Evolutionary conservation across 192 early-diverging fungal genomes (phyloP).

Genomic region (Backusella macrospora): DNA sequence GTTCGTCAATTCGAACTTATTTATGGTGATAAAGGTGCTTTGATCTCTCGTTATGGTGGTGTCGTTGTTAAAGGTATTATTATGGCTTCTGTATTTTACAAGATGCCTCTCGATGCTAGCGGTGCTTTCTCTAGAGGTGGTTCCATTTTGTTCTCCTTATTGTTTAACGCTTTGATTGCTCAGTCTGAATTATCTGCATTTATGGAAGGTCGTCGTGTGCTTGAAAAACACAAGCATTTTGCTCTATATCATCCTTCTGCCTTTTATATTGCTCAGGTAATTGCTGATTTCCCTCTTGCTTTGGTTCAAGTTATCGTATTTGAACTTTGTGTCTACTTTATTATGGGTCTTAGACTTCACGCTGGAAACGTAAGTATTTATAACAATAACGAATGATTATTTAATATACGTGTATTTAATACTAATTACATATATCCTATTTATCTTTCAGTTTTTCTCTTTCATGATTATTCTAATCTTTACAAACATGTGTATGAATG

Average conservation of each 20-base stretch:
- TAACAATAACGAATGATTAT: no score
- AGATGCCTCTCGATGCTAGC: slow-evolving; percentile 52
- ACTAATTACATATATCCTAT: slow-evolving; percentile 41
- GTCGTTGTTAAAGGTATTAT: slow-evolving; percentile 64
- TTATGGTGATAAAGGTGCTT: slow-evolving; percentile 48
- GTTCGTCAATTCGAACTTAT: slow-evolving; percentile 67
- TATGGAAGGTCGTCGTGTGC: slow-evolving; percentile 69
- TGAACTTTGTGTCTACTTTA: slow-evolving; percentile 65
- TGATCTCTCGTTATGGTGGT: slow-evolving; percentile 57
- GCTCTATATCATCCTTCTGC: slow-evolving; percentile 67
- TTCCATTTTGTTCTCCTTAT: slow-evolving; percentile 65
- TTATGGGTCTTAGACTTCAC: slow-evolving; percentile 58
- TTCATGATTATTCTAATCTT: slow-evolving; percentile 58
- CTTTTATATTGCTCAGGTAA: slow-evolving; percentile 55
- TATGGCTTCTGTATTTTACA: slow-evolving; percentile 70
- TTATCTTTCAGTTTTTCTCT: slow-evolving; percentile 59
- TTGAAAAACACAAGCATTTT: slow-evolving; percentile 80
- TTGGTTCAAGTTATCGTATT: slow-evolving; percentile 58
- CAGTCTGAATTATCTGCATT: slow-evolving; percentile 73
- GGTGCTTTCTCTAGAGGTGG: slow-evolving; percentile 83
- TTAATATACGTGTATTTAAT: slow-evolving; percentile 3
- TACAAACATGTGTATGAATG: slow-evolving; percentile 55
- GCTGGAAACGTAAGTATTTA: slow-evolving; percentile 50
- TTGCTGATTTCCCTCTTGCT: slow-evolving; percentile 54
- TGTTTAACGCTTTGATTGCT: slow-evolving; percentile 59